Percentiles rank a stretch among this genome's conserved stretches.
Conservation (phyloP, 371 early-diverging fungal genomes). For the Mortierella sp. region DNA sequence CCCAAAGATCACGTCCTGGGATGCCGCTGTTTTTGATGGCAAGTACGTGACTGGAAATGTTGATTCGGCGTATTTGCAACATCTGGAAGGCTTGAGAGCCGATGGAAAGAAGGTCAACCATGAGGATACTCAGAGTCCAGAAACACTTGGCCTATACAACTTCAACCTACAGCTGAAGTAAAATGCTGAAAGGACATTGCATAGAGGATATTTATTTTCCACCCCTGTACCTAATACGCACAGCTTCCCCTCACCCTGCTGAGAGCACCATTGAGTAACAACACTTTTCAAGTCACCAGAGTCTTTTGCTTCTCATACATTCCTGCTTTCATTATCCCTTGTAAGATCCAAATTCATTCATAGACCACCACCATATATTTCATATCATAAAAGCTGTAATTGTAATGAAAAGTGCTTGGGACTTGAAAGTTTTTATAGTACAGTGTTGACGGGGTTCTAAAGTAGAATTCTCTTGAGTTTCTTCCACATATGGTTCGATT, state of each 20-base stretch:
- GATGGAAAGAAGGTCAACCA: conserved; percentile 59
- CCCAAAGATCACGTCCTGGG: conserved; percentile 83
- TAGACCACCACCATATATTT: conserved; percentile 8
- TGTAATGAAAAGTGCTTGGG: not conserved
- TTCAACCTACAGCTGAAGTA: conserved; percentile 55
- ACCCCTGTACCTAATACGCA: not conserved
- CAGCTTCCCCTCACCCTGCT: not conserved
- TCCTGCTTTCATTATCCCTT: conserved; percentile 1
- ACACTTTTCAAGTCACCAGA: not conserved
- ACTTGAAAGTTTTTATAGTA: not conserved
- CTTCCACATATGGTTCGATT: conserved; percentile 11
- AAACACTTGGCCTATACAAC: conserved; percentile 76
- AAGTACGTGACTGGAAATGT: conserved; percentile 92
- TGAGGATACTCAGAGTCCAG: conserved; percentile 66
- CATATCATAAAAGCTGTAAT: conserved; percentile 20
- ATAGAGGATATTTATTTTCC: not conserved
- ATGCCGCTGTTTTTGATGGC: conserved; percentile 96
- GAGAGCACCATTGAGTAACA: not conserved
- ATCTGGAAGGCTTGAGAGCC: conserved; percentile 76
- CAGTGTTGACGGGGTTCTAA: not conserved
- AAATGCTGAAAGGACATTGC: conserved; percentile 2
- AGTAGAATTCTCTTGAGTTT: not conserved
- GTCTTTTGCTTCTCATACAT: not conserved
- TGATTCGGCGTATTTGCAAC: conserved; percentile 80
- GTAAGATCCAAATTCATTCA: not conserved